Conservation (phyloP, 345 rosid species). For the Bretschneidera sinensis region DNA sequence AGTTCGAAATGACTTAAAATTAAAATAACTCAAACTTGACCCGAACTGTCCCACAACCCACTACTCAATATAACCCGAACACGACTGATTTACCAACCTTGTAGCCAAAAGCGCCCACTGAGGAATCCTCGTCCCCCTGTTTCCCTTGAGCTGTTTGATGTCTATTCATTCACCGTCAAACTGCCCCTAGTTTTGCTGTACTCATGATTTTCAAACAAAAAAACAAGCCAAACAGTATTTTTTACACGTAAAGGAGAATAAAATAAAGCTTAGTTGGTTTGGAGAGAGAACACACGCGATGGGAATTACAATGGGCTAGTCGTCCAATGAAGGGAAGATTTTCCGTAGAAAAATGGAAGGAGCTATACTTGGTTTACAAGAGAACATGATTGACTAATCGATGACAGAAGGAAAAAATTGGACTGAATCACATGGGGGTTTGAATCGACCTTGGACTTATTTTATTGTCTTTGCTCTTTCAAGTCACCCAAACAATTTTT, state of each 20-base stretch:
- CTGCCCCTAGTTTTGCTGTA: constrained; percentile 25
- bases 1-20: no score
- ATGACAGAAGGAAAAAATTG: constrained; percentile 13
- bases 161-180: constrained; percentile 6
- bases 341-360: constrained; percentile 8
- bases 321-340: constrained; percentile 14
- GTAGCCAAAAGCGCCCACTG: constrained; percentile 17
- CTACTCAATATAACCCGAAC: no score
- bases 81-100: background rate
- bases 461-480: constrained; percentile 14
- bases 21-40: no score
- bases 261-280: no score
- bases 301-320: constrained; percentile 16
- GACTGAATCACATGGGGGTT: constrained; percentile 39
- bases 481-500: constrained; percentile 10
- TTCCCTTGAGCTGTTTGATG: constrained; percentile 6
- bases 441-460: no score
- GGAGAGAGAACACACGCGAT: background rate
- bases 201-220: background rate
- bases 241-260: background rate
- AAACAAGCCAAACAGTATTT: background rate
- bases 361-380: constrained; percentile 23
- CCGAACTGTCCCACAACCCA: no score
- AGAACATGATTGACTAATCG: constrained; percentile 14
- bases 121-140: constrained; percentile 1